Base-by-base conservation (phyloP, 2,329 filamentous ascomycete genomes). In the Biscogniauxia mediterranea region DNA sequence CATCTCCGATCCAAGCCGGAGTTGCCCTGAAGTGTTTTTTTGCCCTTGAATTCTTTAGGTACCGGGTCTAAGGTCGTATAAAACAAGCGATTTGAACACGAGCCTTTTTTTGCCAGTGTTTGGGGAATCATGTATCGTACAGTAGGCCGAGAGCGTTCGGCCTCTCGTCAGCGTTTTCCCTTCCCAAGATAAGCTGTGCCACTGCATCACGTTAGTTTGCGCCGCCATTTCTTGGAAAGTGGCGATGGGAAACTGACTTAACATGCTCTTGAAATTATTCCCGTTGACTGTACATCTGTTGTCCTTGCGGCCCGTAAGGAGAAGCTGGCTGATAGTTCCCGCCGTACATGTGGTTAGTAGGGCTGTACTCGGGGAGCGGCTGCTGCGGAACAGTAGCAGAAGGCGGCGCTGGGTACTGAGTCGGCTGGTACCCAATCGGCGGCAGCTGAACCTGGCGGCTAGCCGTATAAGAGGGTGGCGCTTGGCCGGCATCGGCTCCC, bases 341-440 rank as follows among this genome's bases (percentile, higher is more conserved):
- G 54, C 80, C 75, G 68, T 87, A 87, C 75, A 85, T 83, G 66
- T 85, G 82, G 64, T 77, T 79, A 58, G 74, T 73, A 9, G 70
- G 68, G 55, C 72, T 73, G 54, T 89, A 89, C 59, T 88, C 85
- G 9, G 83, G 76, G 3, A 87, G 51, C 17, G 62, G 67, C 52
- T 70, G 74, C 68, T 84, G 82, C 66, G 83, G 81, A 21, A 86
- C 83, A 23, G 78, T 79, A 1, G 78, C 79, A 15, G 81, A 79
- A 1, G 85, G 82, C 17, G 87, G 85, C n/a, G 85, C 82, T 50
- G 87, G 84, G 70, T 92, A 92, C 69, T 89, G 87, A 75, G 81
- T 73, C 28, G 85, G 80, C 70, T 89, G 85, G 70, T 92, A 93
- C 13, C 88, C 88, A 70, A 93, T 91, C 1, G 90, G 90, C 53